Evolutionary conservation across 176 grass and related monocot genomes (phyloP), one percentile per base, ranked within the genome.

Genomic region (sorghum (Sorghum bicolor)): DNA sequence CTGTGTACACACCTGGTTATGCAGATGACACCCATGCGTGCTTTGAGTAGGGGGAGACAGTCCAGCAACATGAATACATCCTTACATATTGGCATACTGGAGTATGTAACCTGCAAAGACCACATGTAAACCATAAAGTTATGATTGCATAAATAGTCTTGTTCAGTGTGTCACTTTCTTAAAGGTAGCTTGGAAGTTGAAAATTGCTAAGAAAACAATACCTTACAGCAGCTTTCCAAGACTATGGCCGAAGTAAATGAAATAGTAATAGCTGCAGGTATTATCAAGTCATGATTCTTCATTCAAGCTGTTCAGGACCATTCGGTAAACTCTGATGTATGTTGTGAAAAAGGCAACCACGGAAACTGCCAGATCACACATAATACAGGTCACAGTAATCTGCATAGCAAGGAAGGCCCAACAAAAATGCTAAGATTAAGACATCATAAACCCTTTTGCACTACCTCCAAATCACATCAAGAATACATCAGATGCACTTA

Each of bases 101-200:
- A 68, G 65, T 41, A 31, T 50, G 64, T 60, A 69, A 80, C 76
- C 87, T 89, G 36, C 87, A 61, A 88, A 88, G 34, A 68, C 10
- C 22, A 85, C 55, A 84, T 84, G 68, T 25, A 80, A 80, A 28
- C 30, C 82, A 82, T 83, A 78, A 1, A 6, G 12, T 67, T 67
- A 36, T 57, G 31, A 67, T 67, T 41, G 43, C 72, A 61, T 80
- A 39, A 43, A 70, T 47, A 30, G 36, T 16, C 16, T 30, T 72
- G 71, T 55, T 61, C 78, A 82, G 43, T 78, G 65, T 66, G 53
- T 86, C 72, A 52, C 57, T 47, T 86, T 53, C 31, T 72, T 73
- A 17, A 47, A 67, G 44, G 55, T 60, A 58, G 20, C 78, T 36
- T 53, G 25, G 5, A 65, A 78, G 6, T 33, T 26, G 3, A 65